Conservation (phyloP, 257 asterid genomes). For the Petunia secreta region DNA sequence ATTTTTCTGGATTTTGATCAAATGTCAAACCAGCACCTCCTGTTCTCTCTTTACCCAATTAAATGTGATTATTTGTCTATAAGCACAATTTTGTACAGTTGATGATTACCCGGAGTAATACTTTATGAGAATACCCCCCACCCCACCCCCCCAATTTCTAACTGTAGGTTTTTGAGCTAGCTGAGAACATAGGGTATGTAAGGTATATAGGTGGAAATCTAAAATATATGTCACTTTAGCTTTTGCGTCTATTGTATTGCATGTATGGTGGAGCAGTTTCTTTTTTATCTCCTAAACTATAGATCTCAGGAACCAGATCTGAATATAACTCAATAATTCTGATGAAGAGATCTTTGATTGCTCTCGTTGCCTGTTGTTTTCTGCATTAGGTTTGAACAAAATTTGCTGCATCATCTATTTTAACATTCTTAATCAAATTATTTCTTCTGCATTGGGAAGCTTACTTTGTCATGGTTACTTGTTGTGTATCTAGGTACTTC, state of each 20-base stretch:
- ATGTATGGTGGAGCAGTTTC: not conserved
- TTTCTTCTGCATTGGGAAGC: not conserved
- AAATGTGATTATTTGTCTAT: not conserved
- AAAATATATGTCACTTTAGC: not conserved
- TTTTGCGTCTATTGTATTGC: not conserved
- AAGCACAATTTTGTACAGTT: not conserved
- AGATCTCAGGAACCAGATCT: not conserved
- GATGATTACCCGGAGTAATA: not conserved
- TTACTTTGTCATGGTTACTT: conserved; percentile 6
- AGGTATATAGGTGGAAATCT: not conserved
- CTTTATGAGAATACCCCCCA: too few relatives aligned
- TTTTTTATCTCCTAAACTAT: not conserved
- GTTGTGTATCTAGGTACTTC: conserved; percentile 62
- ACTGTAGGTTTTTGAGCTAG: not conserved
- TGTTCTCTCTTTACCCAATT: not conserved
- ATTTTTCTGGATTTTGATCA: not conserved
- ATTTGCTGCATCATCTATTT: not conserved
- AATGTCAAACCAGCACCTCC: not conserved
- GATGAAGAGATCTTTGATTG: not conserved
- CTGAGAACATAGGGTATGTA: not conserved
- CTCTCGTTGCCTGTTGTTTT: not conserved
- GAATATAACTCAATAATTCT: not conserved
- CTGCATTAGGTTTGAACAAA: not conserved
- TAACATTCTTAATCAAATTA: conserved; percentile 6
- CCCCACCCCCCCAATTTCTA: not conserved